Percentiles rank a stretch among this genome's conserved stretches.
Conservation (phyloP, 2,329 filamentous ascomycete species). For the Colletotrichum eremochloae region DNA sequence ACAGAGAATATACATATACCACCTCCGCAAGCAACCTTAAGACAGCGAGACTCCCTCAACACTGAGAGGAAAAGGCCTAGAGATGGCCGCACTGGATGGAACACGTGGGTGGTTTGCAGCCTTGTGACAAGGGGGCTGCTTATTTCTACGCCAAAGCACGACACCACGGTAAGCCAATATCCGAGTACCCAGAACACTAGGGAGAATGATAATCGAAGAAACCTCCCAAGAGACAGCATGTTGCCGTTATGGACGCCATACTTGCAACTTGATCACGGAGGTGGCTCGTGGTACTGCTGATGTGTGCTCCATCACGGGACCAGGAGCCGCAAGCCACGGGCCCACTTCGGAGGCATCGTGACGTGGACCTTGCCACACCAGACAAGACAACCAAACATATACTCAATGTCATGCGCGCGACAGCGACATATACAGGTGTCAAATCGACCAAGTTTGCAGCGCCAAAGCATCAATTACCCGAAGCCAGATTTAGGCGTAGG, state of each 20-base stretch:
- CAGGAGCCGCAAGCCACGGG: not conserved
- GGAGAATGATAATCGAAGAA: no score
- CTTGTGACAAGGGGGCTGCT: not conserved
- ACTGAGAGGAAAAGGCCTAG: not conserved
- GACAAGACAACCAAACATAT: not conserved
- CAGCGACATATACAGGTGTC: no score
- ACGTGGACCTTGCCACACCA: not conserved
- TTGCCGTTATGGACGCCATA: not conserved
- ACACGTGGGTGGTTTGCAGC: not conserved
- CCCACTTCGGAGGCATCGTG: not conserved
- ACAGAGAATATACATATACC: rapidly evolving
- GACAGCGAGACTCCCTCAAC: rapidly evolving
- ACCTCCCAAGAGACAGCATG: not conserved
- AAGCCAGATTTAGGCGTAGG: no score
- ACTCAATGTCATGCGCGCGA: not conserved
- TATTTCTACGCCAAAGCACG: no score
- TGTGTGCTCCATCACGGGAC: not conserved
- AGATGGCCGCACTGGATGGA: not conserved
- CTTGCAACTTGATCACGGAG: not conserved
- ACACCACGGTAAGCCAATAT: not conserved
- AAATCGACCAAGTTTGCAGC: not conserved
- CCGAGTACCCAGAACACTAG: no score
- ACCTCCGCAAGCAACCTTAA: rapidly evolving
- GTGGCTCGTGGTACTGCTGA: not conserved
- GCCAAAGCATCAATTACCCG: no score